Percentiles rank a stretch among this genome's conserved stretches.
Conservation (phyloP, 2,329 filamentous ascomycete genomes). For the Trichophyton simii region DNA sequence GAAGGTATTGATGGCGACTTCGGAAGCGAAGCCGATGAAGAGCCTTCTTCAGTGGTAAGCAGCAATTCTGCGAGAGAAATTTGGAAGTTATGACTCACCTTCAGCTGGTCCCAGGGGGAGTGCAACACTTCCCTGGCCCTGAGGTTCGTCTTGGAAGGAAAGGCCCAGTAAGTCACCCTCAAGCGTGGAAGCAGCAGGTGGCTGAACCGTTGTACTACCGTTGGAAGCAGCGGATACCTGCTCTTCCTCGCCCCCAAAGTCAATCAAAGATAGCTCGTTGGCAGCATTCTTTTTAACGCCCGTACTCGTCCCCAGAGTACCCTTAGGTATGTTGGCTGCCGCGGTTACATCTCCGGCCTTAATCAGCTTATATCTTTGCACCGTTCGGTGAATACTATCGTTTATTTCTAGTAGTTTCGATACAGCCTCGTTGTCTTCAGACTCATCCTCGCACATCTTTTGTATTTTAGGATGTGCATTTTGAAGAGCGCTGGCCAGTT, state of each 20-base stretch:
- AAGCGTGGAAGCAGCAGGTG: conserved; percentile 36
- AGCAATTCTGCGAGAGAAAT: background rate
- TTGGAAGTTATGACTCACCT: conserved; percentile 40
- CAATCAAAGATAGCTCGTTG: conserved; percentile 83
- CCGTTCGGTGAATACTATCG: conserved; percentile 93
- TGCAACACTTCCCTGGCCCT: conserved; percentile 53
- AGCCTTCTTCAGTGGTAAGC: background rate
- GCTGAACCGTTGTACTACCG: conserved; percentile 32
- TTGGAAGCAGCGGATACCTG: conserved; percentile 35
- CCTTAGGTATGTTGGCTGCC: conserved; percentile 70
- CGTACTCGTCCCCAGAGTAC: conserved; percentile 58
- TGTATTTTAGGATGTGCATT: conserved; percentile 97
- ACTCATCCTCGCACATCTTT: conserved; percentile 98
- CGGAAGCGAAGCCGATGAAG: background rate
- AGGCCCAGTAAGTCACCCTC: conserved; percentile 87
- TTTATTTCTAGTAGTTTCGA: conserved; percentile 94
- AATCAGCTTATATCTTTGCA: conserved; percentile 87
- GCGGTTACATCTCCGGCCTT: conserved; percentile 87
- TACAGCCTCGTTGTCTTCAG: conserved; percentile 89
- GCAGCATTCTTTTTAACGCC: conserved; percentile 53
- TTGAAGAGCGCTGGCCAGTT: conserved; percentile 76
- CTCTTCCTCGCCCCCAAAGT: conserved; percentile 62
- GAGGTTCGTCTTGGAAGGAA: conserved; percentile 60
- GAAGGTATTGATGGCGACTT: conserved; percentile 20
- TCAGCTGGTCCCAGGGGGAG: conserved; percentile 45